Percentiles rank a stretch among this genome's conserved stretches.
These are phyloP conservation scores for Combretum micranthum DNA, from an alignment of 345 rosid species.

Conservation along the genomic window DNA sequence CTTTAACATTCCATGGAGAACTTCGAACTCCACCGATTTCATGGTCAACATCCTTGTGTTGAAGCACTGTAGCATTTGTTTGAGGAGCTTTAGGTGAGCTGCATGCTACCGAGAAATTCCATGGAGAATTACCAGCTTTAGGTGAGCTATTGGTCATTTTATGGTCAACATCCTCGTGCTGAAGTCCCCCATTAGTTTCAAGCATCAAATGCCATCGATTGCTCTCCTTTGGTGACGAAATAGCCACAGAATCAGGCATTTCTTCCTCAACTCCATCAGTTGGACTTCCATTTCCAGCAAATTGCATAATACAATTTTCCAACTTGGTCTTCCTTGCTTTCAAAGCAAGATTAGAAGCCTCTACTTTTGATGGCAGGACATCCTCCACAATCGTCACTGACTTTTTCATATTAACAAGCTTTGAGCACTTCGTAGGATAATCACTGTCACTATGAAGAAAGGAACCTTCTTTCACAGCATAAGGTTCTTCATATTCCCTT, in stretches of 20 bases:
- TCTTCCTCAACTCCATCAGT: conserved; percentile 29
- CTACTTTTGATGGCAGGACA: conserved; percentile 37
- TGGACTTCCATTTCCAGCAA: conserved; percentile 28
- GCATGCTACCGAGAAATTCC: not conserved
- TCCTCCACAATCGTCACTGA: conserved; percentile 58
- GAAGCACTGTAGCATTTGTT: not conserved
- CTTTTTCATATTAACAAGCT: conserved; percentile 73
- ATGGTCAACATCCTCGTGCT: conserved; percentile 23
- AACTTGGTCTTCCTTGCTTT: conserved; percentile 26
- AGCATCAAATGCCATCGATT: conserved; percentile 18
- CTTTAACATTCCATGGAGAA: no score
- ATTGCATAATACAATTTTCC: conserved; percentile 14
- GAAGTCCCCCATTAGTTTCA: conserved; percentile 23
- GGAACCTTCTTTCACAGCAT: conserved; percentile 85
- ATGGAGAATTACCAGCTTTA: conserved; percentile 1
- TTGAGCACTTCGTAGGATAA: conserved; percentile 74
- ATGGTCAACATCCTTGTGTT: no score
- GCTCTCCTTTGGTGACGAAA: conserved; percentile 30
- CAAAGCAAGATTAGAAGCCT: conserved; percentile 22
- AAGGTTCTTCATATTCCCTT: conserved; percentile 84
- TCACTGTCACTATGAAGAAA: conserved; percentile 72
- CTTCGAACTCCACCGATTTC: no score
- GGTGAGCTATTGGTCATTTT: conserved; percentile 27
- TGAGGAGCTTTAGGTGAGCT: conserved; percentile 10
- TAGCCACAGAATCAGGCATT: conserved; percentile 32